Percentiles rank a stretch among this genome's conserved stretches.
Evolutionary conservation across 805 yeast species (phyloP).

Genomic region (Candida lessepsii): DNA sequence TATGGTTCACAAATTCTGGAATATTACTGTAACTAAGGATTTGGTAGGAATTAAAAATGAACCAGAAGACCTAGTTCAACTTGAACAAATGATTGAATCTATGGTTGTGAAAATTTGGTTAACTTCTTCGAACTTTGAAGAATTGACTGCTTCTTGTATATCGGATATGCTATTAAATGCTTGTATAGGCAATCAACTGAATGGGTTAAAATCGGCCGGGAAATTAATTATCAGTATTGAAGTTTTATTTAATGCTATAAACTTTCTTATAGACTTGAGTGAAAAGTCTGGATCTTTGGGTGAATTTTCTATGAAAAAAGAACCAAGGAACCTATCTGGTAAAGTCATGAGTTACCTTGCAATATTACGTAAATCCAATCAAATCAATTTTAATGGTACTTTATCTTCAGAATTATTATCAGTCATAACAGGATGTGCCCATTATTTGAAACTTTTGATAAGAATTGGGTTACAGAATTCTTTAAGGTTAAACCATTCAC

Average conservation of each 20-base stretch:
- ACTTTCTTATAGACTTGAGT: conserved; percentile 36
- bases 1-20: conserved; percentile 97
- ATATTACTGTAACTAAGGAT: conserved; percentile 69
- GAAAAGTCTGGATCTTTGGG: not conserved
- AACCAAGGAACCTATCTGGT: conserved; percentile 85
- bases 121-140: conserved; percentile 84
- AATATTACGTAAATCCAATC: conserved; percentile 62
- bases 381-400: conserved; percentile 41
- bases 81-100: conserved; percentile 65
- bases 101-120: conserved; percentile 75
- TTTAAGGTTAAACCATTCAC: conserved; percentile 58
- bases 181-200: conserved; percentile 64
- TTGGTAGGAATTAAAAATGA: conserved; percentile 45
- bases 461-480: conserved; percentile 79
- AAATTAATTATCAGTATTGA: conserved; percentile 71
- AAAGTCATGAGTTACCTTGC: conserved; percentile 89
- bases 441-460: conserved; percentile 81
- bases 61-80: conserved; percentile 34
- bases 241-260: conserved; percentile 74
- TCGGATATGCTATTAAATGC: conserved; percentile 89
- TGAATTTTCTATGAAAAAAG: conserved; percentile 39
- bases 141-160: conserved; percentile 81
- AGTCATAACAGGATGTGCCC: conserved; percentile 88
- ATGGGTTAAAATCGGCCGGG: conserved; percentile 71
- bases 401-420: conserved; percentile 69